Evolutionary conservation across 805 yeast genomes (phyloP).

Genomic region (Candida ipomoeae): DNA sequence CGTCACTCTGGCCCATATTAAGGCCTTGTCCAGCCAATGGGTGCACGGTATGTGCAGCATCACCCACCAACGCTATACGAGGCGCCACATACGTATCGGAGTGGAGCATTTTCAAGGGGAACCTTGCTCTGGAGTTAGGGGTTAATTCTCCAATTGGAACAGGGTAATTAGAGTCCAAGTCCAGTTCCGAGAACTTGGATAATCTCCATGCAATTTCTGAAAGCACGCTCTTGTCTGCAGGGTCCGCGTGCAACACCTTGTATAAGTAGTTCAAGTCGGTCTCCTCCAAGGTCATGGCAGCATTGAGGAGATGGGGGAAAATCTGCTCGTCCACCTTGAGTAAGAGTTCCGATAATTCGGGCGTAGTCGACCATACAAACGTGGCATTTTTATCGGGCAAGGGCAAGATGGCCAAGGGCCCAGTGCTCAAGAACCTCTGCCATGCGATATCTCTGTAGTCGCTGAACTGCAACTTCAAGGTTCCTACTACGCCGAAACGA

Average conservation of each 20-base stretch:
- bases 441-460: conserved; percentile 75
- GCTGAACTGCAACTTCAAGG: conserved; percentile 69
- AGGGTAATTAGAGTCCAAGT: conserved; percentile 62
- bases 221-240: conserved; percentile 45
- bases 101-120: conserved; percentile 84
- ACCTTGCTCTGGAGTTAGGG: conserved; percentile 70
- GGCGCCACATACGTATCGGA: conserved; percentile 85
- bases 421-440: conserved; percentile 89
- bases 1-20: conserved; percentile 96
- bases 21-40: conserved; percentile 98
- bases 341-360: conserved; percentile 64
- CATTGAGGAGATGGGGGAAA: conserved; percentile 73
- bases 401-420: conserved; percentile 91
- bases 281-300: conserved; percentile 75
- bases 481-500: conserved; percentile 89
- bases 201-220: conserved; percentile 76
- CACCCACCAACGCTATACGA: conserved; percentile 91
- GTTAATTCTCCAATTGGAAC: conserved; percentile 57
- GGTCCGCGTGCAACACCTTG: conserved; percentile 32
- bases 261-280: conserved; percentile 75
- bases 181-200: conserved; percentile 34
- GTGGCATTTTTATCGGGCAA: conserved; percentile 84
- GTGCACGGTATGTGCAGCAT: conserved; percentile 96
- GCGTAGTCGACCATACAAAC: conserved; percentile 88
- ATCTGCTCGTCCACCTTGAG: conserved; percentile 54